Evolutionary conservation across 805 yeast species (phyloP), one percentile per base, ranked within the genome.

Genomic region (Yamadazyma scolyti): DNA sequence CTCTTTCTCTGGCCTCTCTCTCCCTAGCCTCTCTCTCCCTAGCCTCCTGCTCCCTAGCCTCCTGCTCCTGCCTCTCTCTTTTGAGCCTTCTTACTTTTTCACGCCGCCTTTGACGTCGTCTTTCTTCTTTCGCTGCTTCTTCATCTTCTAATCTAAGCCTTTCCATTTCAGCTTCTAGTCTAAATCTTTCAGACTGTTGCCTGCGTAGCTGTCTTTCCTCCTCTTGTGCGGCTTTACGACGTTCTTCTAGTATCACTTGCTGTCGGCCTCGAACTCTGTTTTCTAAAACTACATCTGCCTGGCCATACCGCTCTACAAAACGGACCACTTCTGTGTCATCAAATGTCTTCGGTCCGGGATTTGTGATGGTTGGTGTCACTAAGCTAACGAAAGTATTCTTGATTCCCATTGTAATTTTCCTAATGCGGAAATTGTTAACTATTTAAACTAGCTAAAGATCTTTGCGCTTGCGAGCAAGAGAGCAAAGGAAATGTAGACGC

Each of bases 291-390:
- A 26, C 27, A 25, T 20, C 26, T 12, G 25, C 30, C 8, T 26
- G 30, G 9, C 23, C 26, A 12, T 25, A 32, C 7, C 16, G 16
- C 11, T 24, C 10, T 10, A 32, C 9, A 27, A 32, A 32, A 24
- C 16, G 21, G 10, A 27, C 31, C 4, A 32, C 14, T 14, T 32
- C 31, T 18, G 17, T 13, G 10, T 30, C 27, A 14, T 32, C 21
- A 23, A 32, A 32, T 12, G 29, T 28, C 11, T 16, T 19, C 8
- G 30, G 23, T 9, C 27, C 30, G 2, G 43, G 43, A 19, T 39
- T 39, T 11, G 43, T 36, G n/a, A 39, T 24, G 14, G 38, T 36
- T 8, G 43, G 43, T 9, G 40, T 39, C 9, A 39, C 37, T 18
- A 39, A 23, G 12, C 21, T 35, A 5, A 15, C 24, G 11, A 39